These are phyloP conservation scores for Carex kokanica DNA, from an alignment of 176 grass and related monocot genomes.

Conservation along the genomic window DNA sequence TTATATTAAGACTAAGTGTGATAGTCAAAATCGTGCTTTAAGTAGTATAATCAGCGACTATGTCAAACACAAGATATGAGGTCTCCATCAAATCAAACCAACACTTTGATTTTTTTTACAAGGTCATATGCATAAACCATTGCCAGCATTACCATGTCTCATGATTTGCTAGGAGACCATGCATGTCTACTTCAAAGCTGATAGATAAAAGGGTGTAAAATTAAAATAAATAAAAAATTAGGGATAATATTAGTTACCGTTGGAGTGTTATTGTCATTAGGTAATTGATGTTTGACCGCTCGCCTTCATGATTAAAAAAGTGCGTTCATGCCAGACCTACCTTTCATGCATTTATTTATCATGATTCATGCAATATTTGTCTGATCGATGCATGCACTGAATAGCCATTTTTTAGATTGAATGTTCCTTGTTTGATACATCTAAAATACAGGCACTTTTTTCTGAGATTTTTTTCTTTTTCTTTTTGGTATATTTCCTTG, in stretches of 20 bases:
- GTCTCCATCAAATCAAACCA: conserved; percentile 1
- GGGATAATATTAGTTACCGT: conserved; percentile 20
- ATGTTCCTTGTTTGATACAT: neutral
- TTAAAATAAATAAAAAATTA: neutral
- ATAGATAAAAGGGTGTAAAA: neutral
- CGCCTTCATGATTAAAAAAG: conserved; percentile 20
- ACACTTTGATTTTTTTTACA: conserved; percentile 10
- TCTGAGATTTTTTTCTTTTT: neutral
- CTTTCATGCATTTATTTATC: conserved; percentile 7
- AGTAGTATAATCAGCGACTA: neutral
- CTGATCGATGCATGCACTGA: neutral
- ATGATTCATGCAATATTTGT: conserved; percentile 6
- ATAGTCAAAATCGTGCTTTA: neutral
- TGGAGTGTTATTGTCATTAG: conserved; percentile 29
- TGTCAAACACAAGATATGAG: conserved; percentile 14
- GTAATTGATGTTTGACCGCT: conserved; percentile 33
- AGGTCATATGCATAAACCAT: neutral
- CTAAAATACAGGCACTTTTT: neutral
- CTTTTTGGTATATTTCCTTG: neutral
- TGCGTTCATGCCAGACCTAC: neutral
- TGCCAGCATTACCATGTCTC: neutral
- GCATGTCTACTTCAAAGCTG: conserved; percentile 1
- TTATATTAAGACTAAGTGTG: neutral
- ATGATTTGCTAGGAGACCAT: conserved; percentile 17
- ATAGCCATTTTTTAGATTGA: neutral